Evolutionary conservation across 805 yeast genomes (phyloP).

Genomic region (Myxozyma kluyveri): DNA sequence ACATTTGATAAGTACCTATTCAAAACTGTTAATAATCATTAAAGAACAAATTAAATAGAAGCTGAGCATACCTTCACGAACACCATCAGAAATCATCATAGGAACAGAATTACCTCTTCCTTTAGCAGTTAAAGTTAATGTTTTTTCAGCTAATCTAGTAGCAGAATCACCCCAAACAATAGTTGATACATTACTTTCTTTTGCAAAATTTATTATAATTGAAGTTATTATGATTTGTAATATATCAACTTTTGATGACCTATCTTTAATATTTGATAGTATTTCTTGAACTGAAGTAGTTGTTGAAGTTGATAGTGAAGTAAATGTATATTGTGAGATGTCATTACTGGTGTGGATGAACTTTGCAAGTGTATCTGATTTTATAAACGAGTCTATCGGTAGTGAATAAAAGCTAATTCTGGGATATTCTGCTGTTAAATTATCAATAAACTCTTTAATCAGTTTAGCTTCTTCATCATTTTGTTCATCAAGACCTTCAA

Average conservation of each 20-base stretch:
- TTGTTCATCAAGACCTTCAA: not conserved
- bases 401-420: not conserved
- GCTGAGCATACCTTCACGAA: constrained; percentile 9
- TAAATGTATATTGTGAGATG: not conserved
- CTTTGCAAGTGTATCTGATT: not conserved
- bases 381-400: not conserved
- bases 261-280: constrained; percentile 43
- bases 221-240: constrained; percentile 47
- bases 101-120: constrained; percentile 79
- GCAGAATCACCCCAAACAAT: constrained; percentile 72
- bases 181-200: constrained; percentile 48
- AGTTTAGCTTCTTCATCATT: not conserved
- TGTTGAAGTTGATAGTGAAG: not conserved
- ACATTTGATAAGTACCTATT: constrained; percentile 48
- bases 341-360: not conserved
- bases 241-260: constrained; percentile 68
- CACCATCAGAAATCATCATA: constrained; percentile 30
- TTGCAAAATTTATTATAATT: constrained; percentile 49
- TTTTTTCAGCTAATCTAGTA: constrained; percentile 78
- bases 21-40: not conserved
- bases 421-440: not conserved
- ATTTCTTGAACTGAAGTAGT: constrained; percentile 37
- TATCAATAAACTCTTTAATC: not conserved
- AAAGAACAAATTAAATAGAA: not conserved
- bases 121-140: constrained; percentile 74